phyloP scores from a whole-genome alignment of 73 alveolate genomes.

The Durusdinium trenchii region DNA sequence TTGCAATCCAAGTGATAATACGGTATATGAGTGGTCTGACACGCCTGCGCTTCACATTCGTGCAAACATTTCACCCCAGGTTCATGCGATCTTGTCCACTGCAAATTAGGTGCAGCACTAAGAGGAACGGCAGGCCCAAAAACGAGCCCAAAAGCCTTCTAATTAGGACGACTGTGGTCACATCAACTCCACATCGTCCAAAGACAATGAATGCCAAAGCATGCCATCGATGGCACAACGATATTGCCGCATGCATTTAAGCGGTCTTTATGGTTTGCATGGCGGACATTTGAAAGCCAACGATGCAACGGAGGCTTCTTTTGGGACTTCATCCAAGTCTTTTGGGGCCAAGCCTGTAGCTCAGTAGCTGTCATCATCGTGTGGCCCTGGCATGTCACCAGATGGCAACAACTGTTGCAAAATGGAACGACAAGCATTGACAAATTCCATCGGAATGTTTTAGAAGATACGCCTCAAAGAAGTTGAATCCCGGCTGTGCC shows the following conservation, averaged over 20 bases:
- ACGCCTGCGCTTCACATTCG: too few relatives aligned
- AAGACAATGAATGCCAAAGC: background rate
- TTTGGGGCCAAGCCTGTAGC: background rate
- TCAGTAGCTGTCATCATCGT: background rate
- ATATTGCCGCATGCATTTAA: background rate
- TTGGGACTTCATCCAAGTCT: background rate
- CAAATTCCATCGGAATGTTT: background rate
- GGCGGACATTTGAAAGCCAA: background rate
- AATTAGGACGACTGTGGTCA: background rate
- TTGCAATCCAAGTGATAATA: background rate
- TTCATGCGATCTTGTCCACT: background rate
- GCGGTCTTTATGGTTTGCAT: background rate
- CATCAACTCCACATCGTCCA: background rate
- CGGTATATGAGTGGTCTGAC: too few relatives aligned
- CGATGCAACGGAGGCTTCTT: background rate
- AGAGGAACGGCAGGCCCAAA: background rate
- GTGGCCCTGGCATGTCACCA: background rate
- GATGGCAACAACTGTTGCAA: too few relatives aligned
- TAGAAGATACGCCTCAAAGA: background rate
- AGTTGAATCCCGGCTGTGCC: background rate
- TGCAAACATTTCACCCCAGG: background rate
- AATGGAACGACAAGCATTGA: too few relatives aligned
- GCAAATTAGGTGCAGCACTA: background rate
- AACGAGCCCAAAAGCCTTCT: background rate
- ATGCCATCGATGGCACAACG: constrained; percentile 16